These are phyloP conservation scores for Geosmithia flava DNA, from an alignment of 2,329 filamentous ascomycete species.

Conservation along the genomic window DNA sequence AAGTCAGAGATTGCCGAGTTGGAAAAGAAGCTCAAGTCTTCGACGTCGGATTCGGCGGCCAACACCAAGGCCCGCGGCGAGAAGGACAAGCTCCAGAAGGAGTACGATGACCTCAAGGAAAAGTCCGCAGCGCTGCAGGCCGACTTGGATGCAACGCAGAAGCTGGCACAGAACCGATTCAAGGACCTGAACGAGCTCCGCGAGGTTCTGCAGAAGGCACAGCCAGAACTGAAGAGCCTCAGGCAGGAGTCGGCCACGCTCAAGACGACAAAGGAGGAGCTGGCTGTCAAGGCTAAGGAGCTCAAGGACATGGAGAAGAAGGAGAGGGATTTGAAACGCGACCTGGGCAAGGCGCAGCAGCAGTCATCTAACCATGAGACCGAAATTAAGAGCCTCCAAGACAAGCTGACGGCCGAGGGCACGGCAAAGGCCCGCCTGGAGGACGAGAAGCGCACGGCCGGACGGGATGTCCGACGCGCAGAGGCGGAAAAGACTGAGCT, in stretches of 20 bases:
- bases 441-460: conserved; percentile 61
- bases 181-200: conserved; percentile 76
- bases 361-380: conserved; percentile 60
- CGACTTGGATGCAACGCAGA: conserved; percentile 74
- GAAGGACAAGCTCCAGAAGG: conserved; percentile 38
- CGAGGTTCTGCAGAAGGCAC: conserved; percentile 69
- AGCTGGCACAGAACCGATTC: conserved; percentile 76
- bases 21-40: conserved; percentile 53
- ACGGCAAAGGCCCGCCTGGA: conserved; percentile 62
- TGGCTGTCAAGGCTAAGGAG: conserved; percentile 45
- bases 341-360: conserved; percentile 58
- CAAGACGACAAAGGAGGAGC: conserved; percentile 63
- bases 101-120: conserved; percentile 56
- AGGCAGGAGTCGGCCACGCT: conserved; percentile 66
- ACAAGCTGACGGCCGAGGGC: conserved; percentile 66
- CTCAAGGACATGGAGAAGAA: conserved; percentile 67
- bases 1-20: conserved; percentile 50
- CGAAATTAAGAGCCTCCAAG: conserved; percentile 67
- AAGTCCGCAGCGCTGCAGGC: conserved; percentile 62
- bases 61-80: conserved; percentile 47
- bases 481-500: conserved; percentile 73
- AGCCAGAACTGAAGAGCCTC: conserved; percentile 72
- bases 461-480: conserved; percentile 64
- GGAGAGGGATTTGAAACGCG: conserved; percentile 69
- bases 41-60: conserved; percentile 21